Evolutionary conservation across 192 early-diverging fungal genomes (phyloP).

Genomic region (Allomyces arbusculus): DNA sequence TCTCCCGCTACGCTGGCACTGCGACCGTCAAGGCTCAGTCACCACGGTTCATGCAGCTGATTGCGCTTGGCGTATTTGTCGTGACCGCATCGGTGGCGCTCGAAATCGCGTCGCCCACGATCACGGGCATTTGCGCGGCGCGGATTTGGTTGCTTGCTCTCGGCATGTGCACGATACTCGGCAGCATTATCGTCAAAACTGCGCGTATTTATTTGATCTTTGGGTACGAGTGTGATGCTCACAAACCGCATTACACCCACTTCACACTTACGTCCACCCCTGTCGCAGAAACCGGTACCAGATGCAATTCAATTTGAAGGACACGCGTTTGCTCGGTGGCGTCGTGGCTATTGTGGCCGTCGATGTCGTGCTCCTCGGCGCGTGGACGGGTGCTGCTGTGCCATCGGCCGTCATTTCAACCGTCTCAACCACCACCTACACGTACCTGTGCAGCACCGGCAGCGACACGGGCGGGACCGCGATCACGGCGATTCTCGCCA

Average conservation of each 20-base stretch:
- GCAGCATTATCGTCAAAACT: background rate
- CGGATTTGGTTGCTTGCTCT: background rate
- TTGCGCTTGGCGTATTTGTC: background rate
- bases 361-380: background rate
- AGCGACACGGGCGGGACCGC: background rate
- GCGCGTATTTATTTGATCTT: background rate
- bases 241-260: no score
- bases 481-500: background rate
- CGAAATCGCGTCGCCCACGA: background rate
- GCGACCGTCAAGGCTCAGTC: background rate
- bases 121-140: background rate
- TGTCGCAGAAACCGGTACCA: background rate
- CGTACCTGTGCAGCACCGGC: background rate
- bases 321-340: background rate
- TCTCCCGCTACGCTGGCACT: no score
- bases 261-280: no score
- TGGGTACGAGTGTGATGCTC: background rate
- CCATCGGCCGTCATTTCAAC: background rate
- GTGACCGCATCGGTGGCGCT: background rate
- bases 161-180: background rate
- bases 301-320: background rate
- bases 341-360: background rate
- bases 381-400: background rate
- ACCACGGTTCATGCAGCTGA: background rate
- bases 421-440: background rate